phyloP scores from a whole-genome alignment of 2,329 filamentous ascomycete genomes.

The Fusarium duplospermum region DNA sequence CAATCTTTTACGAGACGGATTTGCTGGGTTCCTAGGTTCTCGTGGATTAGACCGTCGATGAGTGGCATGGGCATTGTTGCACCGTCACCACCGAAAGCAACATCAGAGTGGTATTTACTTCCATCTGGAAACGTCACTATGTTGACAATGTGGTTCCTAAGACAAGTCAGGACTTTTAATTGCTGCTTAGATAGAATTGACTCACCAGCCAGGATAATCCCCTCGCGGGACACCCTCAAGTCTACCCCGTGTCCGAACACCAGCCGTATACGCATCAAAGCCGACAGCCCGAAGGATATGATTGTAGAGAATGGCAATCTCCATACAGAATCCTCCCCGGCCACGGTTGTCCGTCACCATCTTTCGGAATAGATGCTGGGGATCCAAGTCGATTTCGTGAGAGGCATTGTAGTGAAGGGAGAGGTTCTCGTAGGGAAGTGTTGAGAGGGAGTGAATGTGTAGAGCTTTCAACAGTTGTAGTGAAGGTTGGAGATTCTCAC shows the following conservation, averaged over 20 bases:
- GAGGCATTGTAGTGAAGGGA: conserved; percentile 61
- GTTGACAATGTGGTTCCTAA: conserved; percentile 68
- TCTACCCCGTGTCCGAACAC: conserved; percentile 61
- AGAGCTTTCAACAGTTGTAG: conserved; percentile 29
- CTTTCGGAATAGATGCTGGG: conserved; percentile 61
- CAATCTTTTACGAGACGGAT: conserved; percentile 63
- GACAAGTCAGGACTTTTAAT: background rate
- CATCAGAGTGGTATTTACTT: conserved; percentile 67
- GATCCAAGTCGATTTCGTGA: conserved; percentile 56
- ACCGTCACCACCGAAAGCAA: conserved; percentile 74
- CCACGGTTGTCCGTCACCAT: conserved; percentile 56
- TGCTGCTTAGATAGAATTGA: background rate
- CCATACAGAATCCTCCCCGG: conserved; percentile 71
- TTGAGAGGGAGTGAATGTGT: conserved; percentile 38
- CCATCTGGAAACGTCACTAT: conserved; percentile 66
- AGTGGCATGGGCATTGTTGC: conserved; percentile 68
- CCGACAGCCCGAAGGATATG: conserved; percentile 62
- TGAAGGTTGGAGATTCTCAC: conserved; percentile 9
- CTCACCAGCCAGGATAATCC: conserved; percentile 61
- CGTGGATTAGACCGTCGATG: conserved; percentile 52
- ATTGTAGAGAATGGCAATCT: conserved; percentile 66
- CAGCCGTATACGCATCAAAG: conserved; percentile 66
- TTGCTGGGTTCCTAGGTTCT: conserved; percentile 66
- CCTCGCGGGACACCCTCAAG: conserved; percentile 53
- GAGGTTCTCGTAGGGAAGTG: conserved; percentile 68